Percentiles rank a stretch among this genome's conserved stretches.
Evolutionary conservation across 768 basidiomycete species (phyloP).

Genomic region (Termitomyces sp.): DNA sequence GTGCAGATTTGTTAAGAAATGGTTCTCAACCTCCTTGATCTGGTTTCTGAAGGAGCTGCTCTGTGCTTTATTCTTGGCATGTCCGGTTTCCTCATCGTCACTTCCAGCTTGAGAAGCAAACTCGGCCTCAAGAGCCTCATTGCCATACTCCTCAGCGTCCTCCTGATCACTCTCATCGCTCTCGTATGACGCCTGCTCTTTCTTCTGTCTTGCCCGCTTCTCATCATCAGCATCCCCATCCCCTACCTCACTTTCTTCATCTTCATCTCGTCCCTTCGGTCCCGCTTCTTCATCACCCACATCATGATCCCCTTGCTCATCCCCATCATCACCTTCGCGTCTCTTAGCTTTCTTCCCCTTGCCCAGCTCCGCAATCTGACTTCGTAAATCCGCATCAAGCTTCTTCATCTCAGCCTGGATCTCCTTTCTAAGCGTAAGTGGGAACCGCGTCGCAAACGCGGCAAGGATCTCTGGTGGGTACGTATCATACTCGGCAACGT

Average conservation of each 20-base stretch:
- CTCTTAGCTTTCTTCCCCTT: conserved; percentile 60
- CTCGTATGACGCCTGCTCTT: conserved; percentile 76
- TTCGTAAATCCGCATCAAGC: conserved; percentile 73
- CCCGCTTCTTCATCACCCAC: conserved; percentile 32
- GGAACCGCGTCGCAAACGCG: conserved; percentile 72
- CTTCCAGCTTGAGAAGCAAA: conserved; percentile 51
- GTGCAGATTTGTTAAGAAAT: conserved; percentile 56
- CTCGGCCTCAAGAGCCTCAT: conserved; percentile 62
- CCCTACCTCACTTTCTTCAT: conserved; percentile 72
- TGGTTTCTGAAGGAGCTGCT: conserved; percentile 33
- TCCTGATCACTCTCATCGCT: conserved; percentile 61
- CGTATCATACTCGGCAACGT: conserved; percentile 78
- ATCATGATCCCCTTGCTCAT: conserved; percentile 54
- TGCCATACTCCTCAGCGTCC: conserved; percentile 44
- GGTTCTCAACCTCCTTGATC: conserved; percentile 39
- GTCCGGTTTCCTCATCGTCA: conserved; percentile 25
- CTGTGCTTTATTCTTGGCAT: conserved; percentile 13
- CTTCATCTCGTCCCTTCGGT: conserved; percentile 40
- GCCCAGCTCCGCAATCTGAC: conserved; percentile 78
- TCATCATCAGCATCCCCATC: conserved; percentile 82
- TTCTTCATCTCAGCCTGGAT: conserved; percentile 84
- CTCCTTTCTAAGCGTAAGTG: conserved; percentile 79
- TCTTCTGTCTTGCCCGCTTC: conserved; percentile 67
- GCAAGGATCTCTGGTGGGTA: conserved; percentile 67
- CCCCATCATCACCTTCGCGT: conserved; percentile 47